Conservation (phyloP, 257 asterid species). For the Plantago ovata region DNA sequence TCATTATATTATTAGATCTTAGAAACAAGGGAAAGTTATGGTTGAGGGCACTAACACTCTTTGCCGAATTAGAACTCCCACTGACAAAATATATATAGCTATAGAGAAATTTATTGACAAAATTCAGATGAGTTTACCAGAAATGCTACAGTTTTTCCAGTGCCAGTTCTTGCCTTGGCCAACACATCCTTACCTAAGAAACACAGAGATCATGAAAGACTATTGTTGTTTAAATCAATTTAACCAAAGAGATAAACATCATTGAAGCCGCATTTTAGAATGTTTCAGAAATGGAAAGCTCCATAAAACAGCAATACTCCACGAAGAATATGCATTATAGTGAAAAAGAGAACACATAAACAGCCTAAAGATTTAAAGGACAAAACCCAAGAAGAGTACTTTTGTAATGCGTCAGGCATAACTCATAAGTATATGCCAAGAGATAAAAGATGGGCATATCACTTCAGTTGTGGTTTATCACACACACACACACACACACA, state of each 20-base stretch:
- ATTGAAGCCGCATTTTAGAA: constrained; percentile 10
- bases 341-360: not conserved
- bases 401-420: no score
- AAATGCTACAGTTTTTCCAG: constrained; percentile 97
- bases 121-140: constrained; percentile 51
- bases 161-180: constrained; percentile 99
- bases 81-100: not conserved
- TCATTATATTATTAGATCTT: not conserved
- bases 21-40: constrained; percentile 4
- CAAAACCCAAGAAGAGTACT: no score
- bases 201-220: constrained; percentile 5
- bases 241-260: not conserved
- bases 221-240: constrained; percentile 8
- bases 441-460: no score
- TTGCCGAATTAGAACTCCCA: constrained; percentile 12
- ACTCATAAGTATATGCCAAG: no score
- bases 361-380: not conserved
- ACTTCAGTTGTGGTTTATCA: no score
- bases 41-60: no score
- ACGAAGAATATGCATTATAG: not conserved
- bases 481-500: no score
- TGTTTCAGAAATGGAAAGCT: not conserved
- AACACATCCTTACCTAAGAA: constrained; percentile 87
- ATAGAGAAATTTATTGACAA: not conserved
- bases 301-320: constrained; percentile 3